Evolutionary conservation across 176 grass and related monocot genomes (phyloP), one percentile per base, ranked within the genome.

Genomic region (Triticum turgidum): DNA sequence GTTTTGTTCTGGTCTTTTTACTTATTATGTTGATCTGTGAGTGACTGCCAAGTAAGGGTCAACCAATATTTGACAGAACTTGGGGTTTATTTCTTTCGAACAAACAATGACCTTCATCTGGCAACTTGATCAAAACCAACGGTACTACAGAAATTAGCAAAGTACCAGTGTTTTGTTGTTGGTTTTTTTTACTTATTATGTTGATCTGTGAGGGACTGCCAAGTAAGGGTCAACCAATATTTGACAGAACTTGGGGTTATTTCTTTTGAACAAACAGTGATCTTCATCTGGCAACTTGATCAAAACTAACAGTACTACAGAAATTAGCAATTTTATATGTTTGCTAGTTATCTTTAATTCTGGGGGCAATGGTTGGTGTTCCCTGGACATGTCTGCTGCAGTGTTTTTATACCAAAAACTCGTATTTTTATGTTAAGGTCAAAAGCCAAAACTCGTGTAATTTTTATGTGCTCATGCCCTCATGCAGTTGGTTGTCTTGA

Each of bases 401-500:
- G 9, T 79, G 64, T 79, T 42, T 65, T 65, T 10, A 51, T 65
- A 59, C 45, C 11, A 51, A 63, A 1, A 74, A 73, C 29, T 52
- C 54, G 6, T 35, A 6, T 72, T 25, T 12, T 13, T 61, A 47
- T 61, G n/a, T 32, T 20, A 80, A 63, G 29, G 52, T 33, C 22
- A 8, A 47, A 70, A 13, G 20, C 24, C 21, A 14, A 7, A 81
- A 81, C 45, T 76, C 49, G 29, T 25, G 33, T 77, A 20, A 38
- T 25, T 78, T 11, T 82, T 56, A 61, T 52, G 83, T 79, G 62
- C 35, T 56, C 6, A n/a, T 89, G 78, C 66, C 74, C 80, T 47
- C 30, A 5, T 89, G 71, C 90, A 98, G 97, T 92, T 33, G 97
- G 97, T 83, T 94, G 92, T 89, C 82, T 96, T 56, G 79, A 96